Evolutionary conservation across 208 protist genomes (phyloP), one percentile per base, ranked within the genome.

Genomic region (Porcisia hertigi): DNA sequence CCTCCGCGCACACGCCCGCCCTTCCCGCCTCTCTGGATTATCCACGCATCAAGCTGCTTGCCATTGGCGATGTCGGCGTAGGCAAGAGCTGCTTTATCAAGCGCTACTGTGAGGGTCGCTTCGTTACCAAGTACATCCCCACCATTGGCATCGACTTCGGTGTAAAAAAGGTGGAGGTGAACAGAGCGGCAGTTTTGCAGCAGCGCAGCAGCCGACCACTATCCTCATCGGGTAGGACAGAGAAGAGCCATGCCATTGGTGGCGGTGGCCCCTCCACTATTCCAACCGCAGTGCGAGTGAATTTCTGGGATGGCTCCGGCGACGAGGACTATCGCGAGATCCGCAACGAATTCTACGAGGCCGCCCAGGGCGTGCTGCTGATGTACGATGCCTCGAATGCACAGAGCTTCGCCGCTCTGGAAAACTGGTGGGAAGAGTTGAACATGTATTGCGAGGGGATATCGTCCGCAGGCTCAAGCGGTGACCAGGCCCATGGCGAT

Each of bases 61-160:
- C 90, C 39, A 77, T 98, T 49, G 98, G 98, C 11, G 87, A 96
- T 47, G 77, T 83, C 20, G 89, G 90, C 41, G 88, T 94, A 0
- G 98, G 98, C 36, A 99, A 99, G 86, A 98, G 91, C 67, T 99
- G 98, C 72, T 58, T 99, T 11, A 98, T 99, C 45, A 99, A 99
- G 83, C 91, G 97, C 6, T 99, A 96, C 82, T 99, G 98, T 81
- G 98, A 99, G 80, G 92, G 91, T 9, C 86, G 98, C 75, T 99
- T 99, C 74, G 90, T 99, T 7, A 57, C 83, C 25, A 98, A 98
- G 79, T 99, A 99, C 86, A 96, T 99, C 55, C 86, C 94, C 23
- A 99, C 98, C 55, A 99, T 99, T 69, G 98, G 98, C 78, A 95
- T 99, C 67, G 98, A 99, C 86, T 99, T 97, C 69, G 98, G 98